Evolutionary conservation across 345 rosid species (phyloP).

Genomic region (Conringia planisiliqua): DNA sequence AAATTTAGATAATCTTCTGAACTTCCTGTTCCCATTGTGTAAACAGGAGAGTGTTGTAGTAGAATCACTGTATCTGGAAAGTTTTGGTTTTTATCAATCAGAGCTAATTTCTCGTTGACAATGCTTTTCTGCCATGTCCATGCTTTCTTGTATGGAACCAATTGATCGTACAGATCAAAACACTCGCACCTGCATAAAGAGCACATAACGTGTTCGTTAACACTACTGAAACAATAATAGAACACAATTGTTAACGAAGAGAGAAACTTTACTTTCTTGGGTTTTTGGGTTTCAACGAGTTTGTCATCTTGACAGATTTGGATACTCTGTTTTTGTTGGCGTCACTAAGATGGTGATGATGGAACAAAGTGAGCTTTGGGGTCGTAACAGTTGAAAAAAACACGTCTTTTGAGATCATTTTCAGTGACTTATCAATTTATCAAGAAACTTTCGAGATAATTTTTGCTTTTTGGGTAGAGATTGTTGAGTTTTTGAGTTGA

Average conservation of each 20-base stretch:
- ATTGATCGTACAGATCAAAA: slow-evolving; percentile 56
- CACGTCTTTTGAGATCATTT: not conserved
- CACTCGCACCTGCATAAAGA: slow-evolving; percentile 55
- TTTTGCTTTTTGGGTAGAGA: too few species aligned
- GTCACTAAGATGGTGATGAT: slow-evolving; percentile 2
- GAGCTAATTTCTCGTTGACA: slow-evolving; percentile 45
- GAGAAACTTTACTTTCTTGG: slow-evolving; percentile 17
- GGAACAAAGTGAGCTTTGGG: not conserved
- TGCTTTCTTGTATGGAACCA: slow-evolving; percentile 57
- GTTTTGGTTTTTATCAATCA: slow-evolving; percentile 44
- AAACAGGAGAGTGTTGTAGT: slow-evolving; percentile 67
- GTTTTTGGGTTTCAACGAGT: slow-evolving; percentile 7
- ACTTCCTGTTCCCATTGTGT: slow-evolving; percentile 72
- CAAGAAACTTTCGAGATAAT: not conserved
- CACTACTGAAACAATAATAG: slow-evolving; percentile 22
- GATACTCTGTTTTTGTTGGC: not conserved
- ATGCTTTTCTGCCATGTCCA: slow-evolving; percentile 74
- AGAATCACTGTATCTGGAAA: slow-evolving; percentile 61
- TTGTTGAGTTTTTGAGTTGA: too few species aligned
- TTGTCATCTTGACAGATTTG: not conserved
- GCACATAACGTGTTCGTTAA: slow-evolving; percentile 28
- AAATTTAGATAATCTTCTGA: slow-evolving; percentile 58
- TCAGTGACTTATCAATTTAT: not conserved
- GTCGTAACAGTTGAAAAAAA: not conserved
- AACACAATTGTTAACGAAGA: not conserved